Conservation (phyloP, 2,329 filamentous ascomycete species). For the Tympanopsis confertula region DNA sequence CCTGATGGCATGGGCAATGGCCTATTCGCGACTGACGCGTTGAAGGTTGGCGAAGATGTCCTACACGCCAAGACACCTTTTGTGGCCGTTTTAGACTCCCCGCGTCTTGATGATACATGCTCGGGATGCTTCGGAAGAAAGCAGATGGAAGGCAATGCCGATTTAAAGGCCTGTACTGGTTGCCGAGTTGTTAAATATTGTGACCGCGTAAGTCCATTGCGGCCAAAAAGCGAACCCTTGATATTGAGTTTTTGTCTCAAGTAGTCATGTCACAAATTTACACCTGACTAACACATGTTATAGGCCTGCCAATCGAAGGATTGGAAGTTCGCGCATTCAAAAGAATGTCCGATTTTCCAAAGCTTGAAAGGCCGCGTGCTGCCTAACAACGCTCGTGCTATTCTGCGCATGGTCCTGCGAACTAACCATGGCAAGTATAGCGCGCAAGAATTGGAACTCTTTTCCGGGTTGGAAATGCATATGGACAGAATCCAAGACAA, state of each 20-base stretch:
- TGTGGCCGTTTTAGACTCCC: background rate
- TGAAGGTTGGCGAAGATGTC: background rate
- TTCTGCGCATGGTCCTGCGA: background rate
- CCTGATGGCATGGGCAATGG: background rate
- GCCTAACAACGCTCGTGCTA: background rate
- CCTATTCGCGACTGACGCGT: background rate
- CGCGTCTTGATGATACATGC: background rate
- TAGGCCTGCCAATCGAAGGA: slow-evolving; percentile 1
- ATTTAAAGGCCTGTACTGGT: background rate
- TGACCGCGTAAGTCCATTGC: background rate
- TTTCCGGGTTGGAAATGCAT: background rate
- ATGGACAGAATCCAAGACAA: background rate
- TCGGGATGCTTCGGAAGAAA: background rate
- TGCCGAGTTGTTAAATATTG: slow-evolving; percentile 1
- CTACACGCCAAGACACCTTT: background rate
- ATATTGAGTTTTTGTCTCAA: background rate
- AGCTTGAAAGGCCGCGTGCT: background rate
- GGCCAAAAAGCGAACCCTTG: too few species aligned
- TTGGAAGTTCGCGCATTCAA: slow-evolving; percentile 1
- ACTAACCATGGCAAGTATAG: background rate
- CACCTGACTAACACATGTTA: too few species aligned
- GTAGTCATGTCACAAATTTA: too few species aligned
- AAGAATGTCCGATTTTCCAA: background rate
- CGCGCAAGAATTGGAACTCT: background rate
- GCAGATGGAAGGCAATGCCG: background rate